These are phyloP conservation scores for Quercus cerris DNA, from an alignment of 306 rosid species.

Conservation along the genomic window DNA sequence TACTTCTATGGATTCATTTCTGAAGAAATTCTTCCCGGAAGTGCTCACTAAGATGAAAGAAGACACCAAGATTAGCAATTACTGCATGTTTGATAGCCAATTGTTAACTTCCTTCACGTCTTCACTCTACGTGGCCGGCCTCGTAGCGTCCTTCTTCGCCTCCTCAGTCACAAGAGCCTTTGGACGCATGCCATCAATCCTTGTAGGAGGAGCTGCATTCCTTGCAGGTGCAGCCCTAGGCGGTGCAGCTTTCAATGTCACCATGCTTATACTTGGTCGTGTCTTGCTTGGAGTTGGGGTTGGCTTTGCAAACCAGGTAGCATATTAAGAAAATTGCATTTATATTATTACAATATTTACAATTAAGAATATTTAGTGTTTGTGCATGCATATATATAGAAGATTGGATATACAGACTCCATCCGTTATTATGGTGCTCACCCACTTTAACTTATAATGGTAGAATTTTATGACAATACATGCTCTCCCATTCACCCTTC, in stretches of 20 bases:
- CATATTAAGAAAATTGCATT: neutral
- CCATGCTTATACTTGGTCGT: conserved; percentile 70
- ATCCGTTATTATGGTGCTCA: no score
- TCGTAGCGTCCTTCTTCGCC: conserved; percentile 61
- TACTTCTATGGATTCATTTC: conserved; percentile 75
- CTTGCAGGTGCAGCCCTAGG: conserved; percentile 65
- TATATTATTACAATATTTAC: no score
- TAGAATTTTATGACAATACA: no score
- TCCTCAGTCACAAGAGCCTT: conserved; percentile 49
- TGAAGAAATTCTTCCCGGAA: conserved; percentile 61
- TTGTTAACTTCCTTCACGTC: conserved; percentile 71
- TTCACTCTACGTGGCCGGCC: conserved; percentile 70
- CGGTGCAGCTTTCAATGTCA: conserved; percentile 57
- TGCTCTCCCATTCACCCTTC: no score
- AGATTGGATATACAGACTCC: no score
- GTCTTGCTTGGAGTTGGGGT: conserved; percentile 77
- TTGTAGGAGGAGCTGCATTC: conserved; percentile 56
- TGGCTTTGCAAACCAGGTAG: conserved; percentile 82
- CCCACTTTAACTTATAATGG: no score
- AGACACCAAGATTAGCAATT: conserved; percentile 55
- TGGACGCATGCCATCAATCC: conserved; percentile 69
- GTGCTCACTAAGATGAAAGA: conserved; percentile 47
- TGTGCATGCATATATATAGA: no score
- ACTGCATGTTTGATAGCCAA: conserved; percentile 65
- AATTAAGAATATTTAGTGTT: no score